A percentile compares a stretch with the other conserved stretches of the same genome.
phyloP scores from a whole-genome alignment of 331 rosid species.

The Quercus tomentella region DNA sequence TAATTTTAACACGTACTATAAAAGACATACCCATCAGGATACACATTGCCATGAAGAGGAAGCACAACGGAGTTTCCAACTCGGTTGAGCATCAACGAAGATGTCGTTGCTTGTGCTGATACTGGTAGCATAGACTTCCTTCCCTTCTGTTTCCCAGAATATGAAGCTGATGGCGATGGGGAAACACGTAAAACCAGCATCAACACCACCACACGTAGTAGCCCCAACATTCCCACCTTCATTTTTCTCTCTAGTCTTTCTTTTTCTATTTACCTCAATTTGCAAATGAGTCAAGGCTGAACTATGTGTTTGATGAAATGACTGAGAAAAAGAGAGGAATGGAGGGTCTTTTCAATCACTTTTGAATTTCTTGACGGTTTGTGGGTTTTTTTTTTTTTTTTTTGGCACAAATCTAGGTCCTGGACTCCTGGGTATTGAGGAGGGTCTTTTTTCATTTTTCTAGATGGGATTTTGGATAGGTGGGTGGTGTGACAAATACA shows the following conservation, averaged over 20 bases:
- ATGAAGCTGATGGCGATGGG: conserved; percentile 47
- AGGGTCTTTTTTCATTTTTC: too few relatives aligned
- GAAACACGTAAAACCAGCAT: conserved; percentile 14
- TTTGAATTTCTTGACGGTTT: too few relatives aligned
- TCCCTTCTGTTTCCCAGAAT: conserved; percentile 35
- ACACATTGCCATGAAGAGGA: conserved; percentile 85
- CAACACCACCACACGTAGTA: conserved; percentile 22
- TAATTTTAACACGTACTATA: not conserved
- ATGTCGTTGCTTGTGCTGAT: conserved; percentile 5
- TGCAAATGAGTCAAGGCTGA: not conserved
- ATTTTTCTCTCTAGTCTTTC: not conserved
- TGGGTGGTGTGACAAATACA: not conserved
- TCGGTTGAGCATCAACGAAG: conserved; percentile 30
- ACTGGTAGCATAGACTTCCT: conserved; percentile 33
- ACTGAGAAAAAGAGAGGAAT: not conserved
- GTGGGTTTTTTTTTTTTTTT: too few relatives aligned
- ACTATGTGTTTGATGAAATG: conserved; percentile 30
- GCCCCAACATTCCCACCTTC: conserved; percentile 27
- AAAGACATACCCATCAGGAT: conserved; percentile 67
- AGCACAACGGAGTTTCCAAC: conserved; percentile 63
- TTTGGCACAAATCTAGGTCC: too few relatives aligned
- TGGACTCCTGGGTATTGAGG: not conserved
- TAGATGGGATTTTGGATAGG: too few relatives aligned
- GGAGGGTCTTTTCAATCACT: too few relatives aligned
- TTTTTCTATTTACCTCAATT: not conserved